These are phyloP conservation scores for Tricladium varicosporioides DNA, from an alignment of 2,329 filamentous ascomycete species.

Conservation along the genomic window DNA sequence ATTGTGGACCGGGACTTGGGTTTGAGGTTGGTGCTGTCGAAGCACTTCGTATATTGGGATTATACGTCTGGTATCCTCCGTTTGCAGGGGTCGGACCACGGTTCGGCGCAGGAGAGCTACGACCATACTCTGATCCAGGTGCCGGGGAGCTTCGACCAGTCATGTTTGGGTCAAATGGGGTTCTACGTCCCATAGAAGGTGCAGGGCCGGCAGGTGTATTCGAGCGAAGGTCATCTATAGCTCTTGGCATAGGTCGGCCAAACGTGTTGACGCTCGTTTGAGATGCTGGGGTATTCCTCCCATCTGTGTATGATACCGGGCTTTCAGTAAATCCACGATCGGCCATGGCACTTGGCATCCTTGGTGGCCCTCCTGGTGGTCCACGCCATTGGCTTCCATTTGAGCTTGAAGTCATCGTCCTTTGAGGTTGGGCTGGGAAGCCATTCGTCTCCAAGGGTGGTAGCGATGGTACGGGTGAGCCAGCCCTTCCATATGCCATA, in stretches of 20 bases:
- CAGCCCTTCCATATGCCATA: conserved; percentile 50
- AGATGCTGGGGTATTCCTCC: conserved; percentile 10
- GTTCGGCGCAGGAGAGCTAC: conserved; percentile 17
- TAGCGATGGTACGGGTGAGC: conserved; percentile 29
- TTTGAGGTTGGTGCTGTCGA: conserved; percentile 19
- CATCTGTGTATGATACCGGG: conserved; percentile 29
- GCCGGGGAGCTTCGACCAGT: conserved; percentile 15
- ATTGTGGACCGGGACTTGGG: conserved; percentile 11
- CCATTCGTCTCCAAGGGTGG: conserved; percentile 25
- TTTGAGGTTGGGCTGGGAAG: conserved; percentile 24
- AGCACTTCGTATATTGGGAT: conserved; percentile 20
- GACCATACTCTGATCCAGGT: conserved; percentile 12
- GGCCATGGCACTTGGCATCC: conserved; percentile 30
- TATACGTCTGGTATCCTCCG: conserved; percentile 23
- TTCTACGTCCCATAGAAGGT: conserved; percentile 27
- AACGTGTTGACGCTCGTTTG: conserved; percentile 23
- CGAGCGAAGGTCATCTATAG: conserved; percentile 25
- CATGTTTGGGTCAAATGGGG: conserved; percentile 24
- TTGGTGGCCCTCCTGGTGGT: conserved; percentile 20
- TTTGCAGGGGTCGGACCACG: neutral
- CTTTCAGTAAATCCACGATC: conserved; percentile 31
- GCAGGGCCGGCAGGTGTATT: conserved; percentile 28
- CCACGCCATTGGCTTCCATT: conserved; percentile 27
- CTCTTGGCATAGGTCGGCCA: conserved; percentile 26
- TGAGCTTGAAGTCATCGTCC: conserved; percentile 28